A percentile compares a stretch with the other conserved stretches of the same genome.
These are phyloP conservation scores for Solanum etuberosum DNA, from an alignment of 257 asterid genomes.

Conservation along the genomic window DNA sequence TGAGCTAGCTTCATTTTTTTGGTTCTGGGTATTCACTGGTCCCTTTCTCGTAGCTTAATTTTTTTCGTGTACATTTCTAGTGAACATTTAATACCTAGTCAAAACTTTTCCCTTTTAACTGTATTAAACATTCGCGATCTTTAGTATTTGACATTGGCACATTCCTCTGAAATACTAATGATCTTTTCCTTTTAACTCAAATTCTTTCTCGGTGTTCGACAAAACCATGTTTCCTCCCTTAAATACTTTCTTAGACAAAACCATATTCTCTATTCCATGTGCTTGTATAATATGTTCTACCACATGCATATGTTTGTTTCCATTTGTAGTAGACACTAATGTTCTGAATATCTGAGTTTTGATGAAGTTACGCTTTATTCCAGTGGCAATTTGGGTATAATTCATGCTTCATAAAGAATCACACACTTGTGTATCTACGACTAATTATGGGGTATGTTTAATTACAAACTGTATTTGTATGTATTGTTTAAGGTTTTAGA, in stretches of 20 bases:
- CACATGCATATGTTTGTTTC: background rate
- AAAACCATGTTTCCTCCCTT: background rate
- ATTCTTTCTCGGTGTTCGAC: background rate
- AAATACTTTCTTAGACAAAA: background rate
- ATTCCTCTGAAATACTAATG: too few relatives aligned
- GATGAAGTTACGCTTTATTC: slow-evolving; percentile 7
- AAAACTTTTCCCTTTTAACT: background rate
- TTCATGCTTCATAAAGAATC: slow-evolving; percentile 88
- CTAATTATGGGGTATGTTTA: slow-evolving; percentile 66
- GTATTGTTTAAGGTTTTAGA: background rate
- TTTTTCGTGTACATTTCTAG: background rate
- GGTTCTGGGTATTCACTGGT: slow-evolving; percentile 85
- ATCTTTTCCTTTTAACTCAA: background rate
- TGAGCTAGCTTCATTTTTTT: slow-evolving; percentile 96
- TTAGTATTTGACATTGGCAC: background rate
- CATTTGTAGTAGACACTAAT: background rate
- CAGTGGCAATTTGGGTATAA: slow-evolving; percentile 99
- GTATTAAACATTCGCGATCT: background rate
- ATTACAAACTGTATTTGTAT: background rate
- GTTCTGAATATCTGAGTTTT: background rate
- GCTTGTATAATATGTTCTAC: background rate
- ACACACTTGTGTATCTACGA: slow-evolving; percentile 71
- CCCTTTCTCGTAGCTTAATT: background rate
- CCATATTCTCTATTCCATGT: background rate
- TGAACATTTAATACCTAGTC: background rate